phyloP scores from a whole-genome alignment of 495 filamentous ascomycete genomes.

The Platismatia glauca region DNA sequence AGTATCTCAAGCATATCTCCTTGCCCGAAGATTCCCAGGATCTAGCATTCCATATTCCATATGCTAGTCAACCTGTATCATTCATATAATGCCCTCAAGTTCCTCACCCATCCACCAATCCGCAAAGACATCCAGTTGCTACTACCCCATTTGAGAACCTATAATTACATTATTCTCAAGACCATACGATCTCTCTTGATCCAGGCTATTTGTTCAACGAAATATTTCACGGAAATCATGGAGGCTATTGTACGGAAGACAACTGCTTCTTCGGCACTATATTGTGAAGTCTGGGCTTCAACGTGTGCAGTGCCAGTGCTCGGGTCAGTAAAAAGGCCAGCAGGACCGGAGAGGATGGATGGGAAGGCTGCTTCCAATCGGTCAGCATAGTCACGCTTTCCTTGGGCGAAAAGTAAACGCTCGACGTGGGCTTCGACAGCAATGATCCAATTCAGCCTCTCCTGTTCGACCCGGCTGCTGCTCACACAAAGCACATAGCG shows the following conservation, averaged over 20 bases:
- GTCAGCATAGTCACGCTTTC: constrained; percentile 56
- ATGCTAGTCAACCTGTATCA: not conserved
- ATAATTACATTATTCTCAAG: constrained; percentile 44
- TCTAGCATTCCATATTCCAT: not conserved
- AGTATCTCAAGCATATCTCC: constrained; percentile 17
- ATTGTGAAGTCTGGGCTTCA: constrained; percentile 53
- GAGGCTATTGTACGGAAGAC: constrained; percentile 73
- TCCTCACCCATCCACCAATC: constrained; percentile 18
- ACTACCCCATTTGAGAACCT: constrained; percentile 66
- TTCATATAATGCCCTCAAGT: constrained; percentile 1
- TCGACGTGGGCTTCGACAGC: constrained; percentile 67
- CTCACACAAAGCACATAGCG: constrained; percentile 34
- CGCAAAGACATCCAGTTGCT: constrained; percentile 41
- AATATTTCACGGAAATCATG: constrained; percentile 51
- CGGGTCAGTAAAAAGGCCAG: constrained; percentile 27
- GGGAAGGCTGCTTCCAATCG: constrained; percentile 51
- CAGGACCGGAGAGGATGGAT: constrained; percentile 28
- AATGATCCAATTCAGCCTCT: constrained; percentile 51
- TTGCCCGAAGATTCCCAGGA: not conserved
- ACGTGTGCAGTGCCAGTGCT: constrained; percentile 41
- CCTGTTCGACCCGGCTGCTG: constrained; percentile 26
- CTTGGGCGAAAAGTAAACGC: constrained; percentile 39
- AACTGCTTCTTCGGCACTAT: constrained; percentile 59
- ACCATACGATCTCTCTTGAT: constrained; percentile 45
- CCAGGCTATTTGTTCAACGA: constrained; percentile 54